phyloP scores from a whole-genome alignment of 192 early-diverging fungal species.

The Obelidium mucronatum region DNA sequence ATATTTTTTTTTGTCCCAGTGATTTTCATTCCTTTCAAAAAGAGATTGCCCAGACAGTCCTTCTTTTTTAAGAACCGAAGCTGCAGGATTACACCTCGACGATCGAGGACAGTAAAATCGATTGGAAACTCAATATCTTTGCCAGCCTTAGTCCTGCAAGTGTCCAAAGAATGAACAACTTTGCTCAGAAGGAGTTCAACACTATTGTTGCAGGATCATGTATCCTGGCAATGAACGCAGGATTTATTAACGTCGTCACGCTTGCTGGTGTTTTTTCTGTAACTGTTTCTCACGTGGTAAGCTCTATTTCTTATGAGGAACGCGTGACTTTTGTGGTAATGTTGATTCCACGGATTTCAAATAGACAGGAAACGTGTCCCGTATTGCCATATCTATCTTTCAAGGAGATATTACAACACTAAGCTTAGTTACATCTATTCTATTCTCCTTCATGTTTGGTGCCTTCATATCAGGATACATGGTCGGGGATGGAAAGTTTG shows the following conservation, averaged over 20 bases:
- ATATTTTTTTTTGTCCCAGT: too few relatives aligned
- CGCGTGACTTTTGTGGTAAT: neutral
- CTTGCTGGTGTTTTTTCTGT: conserved; percentile 59
- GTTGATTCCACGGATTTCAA: too few relatives aligned
- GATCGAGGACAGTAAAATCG: too few relatives aligned
- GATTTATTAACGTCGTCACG: conserved; percentile 69
- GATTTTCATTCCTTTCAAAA: neutral
- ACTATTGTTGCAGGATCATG: conserved; percentile 59
- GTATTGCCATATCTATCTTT: conserved; percentile 54
- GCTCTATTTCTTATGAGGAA: too few relatives aligned
- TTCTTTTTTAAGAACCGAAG: too few relatives aligned
- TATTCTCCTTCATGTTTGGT: conserved; percentile 61
- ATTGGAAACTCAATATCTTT: too few relatives aligned
- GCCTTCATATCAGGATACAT: conserved; percentile 59
- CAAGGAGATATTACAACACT: conserved; percentile 53
- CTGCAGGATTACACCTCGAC: too few relatives aligned
- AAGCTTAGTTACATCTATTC: conserved; percentile 52
- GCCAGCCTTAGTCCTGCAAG: too few relatives aligned
- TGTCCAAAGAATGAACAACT: conserved; percentile 51
- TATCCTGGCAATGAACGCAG: conserved; percentile 60
- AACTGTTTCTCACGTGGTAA: conserved; percentile 35
- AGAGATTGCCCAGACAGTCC: neutral
- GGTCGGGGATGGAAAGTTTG: conserved; percentile 65
- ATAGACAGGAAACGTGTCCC: conserved; percentile 60
- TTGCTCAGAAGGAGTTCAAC: conserved; percentile 60